Conservation (phyloP, 768 basidiomycete genomes). For the Mycena amicta region DNA sequence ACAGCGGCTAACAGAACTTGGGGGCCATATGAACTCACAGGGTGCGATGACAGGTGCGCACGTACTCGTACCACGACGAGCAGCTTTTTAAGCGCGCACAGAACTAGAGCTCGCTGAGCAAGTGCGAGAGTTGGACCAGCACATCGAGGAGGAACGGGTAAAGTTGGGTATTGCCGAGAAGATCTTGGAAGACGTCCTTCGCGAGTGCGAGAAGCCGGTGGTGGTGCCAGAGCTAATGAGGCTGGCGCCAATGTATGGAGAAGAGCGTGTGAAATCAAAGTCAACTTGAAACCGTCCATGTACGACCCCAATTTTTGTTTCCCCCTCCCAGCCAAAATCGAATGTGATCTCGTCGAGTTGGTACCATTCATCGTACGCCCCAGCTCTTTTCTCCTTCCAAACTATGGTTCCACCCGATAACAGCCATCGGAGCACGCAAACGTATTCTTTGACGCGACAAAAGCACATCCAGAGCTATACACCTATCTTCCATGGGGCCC, state of each 20-base stretch:
- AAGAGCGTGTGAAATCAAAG: background rate
- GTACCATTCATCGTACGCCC: constrained; percentile 51
- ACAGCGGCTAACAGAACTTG: background rate
- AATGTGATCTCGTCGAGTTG: constrained; percentile 51
- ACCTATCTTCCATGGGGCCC: constrained; percentile 55
- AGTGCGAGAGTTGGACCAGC: background rate
- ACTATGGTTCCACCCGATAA: background rate
- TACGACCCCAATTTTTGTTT: constrained; percentile 55
- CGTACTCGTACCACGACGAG: background rate
- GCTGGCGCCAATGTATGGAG: constrained; percentile 2
- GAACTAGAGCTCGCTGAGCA: background rate
- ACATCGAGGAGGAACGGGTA: constrained; percentile 1
- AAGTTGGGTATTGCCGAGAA: constrained; percentile 4
- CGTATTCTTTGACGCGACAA: constrained; percentile 37
- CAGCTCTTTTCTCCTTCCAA: background rate
- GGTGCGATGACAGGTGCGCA: background rate
- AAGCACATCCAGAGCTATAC: constrained; percentile 43
- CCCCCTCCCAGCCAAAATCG: constrained; percentile 43
- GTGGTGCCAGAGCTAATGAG: constrained; percentile 14
- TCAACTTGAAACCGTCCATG: background rate
- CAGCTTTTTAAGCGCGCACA: background rate
- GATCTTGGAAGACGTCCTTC: constrained; percentile 12
- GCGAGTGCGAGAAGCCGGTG: constrained; percentile 17
- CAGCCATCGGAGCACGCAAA: constrained; percentile 51
- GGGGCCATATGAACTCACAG: background rate